phyloP scores from a whole-genome alignment of 441 rosid species.

The Euphorbia celastroides region DNA sequence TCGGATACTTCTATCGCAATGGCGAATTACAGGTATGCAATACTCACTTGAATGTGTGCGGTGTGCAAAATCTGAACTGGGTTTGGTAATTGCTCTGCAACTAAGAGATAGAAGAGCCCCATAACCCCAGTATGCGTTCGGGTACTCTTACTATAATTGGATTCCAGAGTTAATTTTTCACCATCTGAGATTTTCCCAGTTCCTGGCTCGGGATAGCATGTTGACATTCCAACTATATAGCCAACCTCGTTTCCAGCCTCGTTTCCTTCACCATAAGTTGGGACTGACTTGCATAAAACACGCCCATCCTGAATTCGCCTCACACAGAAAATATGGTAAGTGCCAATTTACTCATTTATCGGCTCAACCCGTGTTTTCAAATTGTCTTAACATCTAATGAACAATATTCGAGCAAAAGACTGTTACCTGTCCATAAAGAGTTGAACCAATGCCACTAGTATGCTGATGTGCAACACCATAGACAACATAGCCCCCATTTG shows the following conservation, averaged over 20 bases:
- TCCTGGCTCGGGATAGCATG: conserved; percentile 76
- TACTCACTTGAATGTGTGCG: conserved; percentile 33
- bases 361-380: not conserved
- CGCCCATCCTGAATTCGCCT: conserved; percentile 50
- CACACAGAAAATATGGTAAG: not conserved
- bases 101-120: conserved; percentile 67
- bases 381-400: too few species aligned
- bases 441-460: conserved; percentile 60
- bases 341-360: too few species aligned
- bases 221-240: conserved; percentile 86
- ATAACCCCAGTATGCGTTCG: conserved; percentile 62
- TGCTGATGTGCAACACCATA: conserved; percentile 86
- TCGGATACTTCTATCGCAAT: not conserved
- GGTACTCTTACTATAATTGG: conserved; percentile 43
- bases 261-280: conserved; percentile 59
- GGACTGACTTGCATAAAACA: conserved; percentile 47
- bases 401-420: too few species aligned
- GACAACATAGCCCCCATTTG: conserved; percentile 60
- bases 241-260: conserved; percentile 87
- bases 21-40: not conserved
- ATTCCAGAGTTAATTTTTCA: conserved; percentile 55
- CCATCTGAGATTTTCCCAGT: conserved; percentile 45
- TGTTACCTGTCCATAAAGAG: conserved; percentile 76
- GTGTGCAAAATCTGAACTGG: conserved; percentile 13
- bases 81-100: conserved; percentile 46